Evolutionary conservation across 352 stramenopile genomes (phyloP), one percentile per base, ranked within the genome.

Genomic region (Phytophthora fragariaefolia): DNA sequence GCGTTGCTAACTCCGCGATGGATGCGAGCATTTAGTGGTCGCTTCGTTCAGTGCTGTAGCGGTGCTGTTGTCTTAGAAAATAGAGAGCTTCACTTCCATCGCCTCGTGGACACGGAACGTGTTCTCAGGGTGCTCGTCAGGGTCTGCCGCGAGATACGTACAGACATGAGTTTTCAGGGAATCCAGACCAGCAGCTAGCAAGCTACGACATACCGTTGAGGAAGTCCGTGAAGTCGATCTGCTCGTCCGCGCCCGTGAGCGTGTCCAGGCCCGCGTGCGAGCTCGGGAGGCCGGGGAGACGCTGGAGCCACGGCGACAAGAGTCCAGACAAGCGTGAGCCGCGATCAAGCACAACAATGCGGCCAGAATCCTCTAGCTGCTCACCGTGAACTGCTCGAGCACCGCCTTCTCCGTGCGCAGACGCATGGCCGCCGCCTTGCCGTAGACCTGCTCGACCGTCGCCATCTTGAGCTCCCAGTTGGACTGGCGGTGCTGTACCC

Each of bases 381-480:
- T 61, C 58, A 92, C 86, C 46, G 60, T 80, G 70, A 92, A 93
- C 75, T 96, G 85, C 68, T 96, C 84, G 58, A 96, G 77, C 54
- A 96, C 75, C n/a, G 82, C 63, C 72, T 96, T 96, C 49, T 96
- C 88, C n/a, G 88, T 94, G 64, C 88, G 88, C 63, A 96, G 69
- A 75, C 88, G 88, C 88, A 96, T 96, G 59, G 88, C 82, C 20
- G 88, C 88, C n/a, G 80, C 88, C 74, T 94, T 96, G 66, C 88
- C 88, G 73, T 96, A 96, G 40, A 96, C 79, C 71, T 96, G 88
- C 76, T 96, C 88, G 7, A 96, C 88, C 55, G 85, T 93, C 53
- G 83, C 76, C 88, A 96, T 96, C 77, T 96, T 96, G 49, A 91
- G 71, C 72, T 96, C 86, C 83, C 85, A 96, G 70, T 92, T 87